Base-by-base conservation (phyloP, 805 yeast genomes). In the Myxozyma kluyveri region DNA sequence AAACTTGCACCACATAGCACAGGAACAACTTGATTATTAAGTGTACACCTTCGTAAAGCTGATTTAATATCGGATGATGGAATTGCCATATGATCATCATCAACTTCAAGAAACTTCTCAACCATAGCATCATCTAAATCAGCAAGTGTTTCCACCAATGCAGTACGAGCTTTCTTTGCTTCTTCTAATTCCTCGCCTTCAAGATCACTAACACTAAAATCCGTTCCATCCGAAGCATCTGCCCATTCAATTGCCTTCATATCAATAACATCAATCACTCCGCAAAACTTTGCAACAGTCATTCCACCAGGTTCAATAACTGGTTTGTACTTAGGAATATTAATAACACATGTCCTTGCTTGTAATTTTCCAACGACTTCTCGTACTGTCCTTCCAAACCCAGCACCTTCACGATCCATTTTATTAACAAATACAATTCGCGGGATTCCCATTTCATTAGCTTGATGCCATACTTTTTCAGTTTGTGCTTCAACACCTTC, bases 401-500 rank as follows among this genome's bases (percentile, higher is more conserved):
- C 96, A 1, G 98, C 96, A 19, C 99, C 99, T 14, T 83, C 85
- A 54, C 98, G 76, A 70, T 93, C 99, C 98, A 93, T 90, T 68
- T 93, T 93, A 68, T 93, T 93, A 31, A 93, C 79, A 65, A 81
- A 93, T 10, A 88, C 82, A 10, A 93, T 72, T 45, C 80, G 77
- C 0, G 99, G 98, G 33, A 93, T 81, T 2, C 68, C 68, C 60
- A 83, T 69, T 17, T 76, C 77, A n/a, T 43, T 37, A 1, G 96
- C 90, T 68, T 90, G 96, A 57, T 78, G 80, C 97, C 98, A 93
- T 2, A 93, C 98, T 64, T 89, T 91, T 66, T 90, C 97, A 0
- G 99, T 91, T 68, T 93, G 98, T 0, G 98, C 93, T 67, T 93
- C 99, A 1, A 93, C 99, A 10, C 99, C 99, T 1, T 96, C 97